Evolutionary conservation across 1,284 basidiomycete genomes (phyloP).

Genomic region (Malassezia sp.): DNA sequence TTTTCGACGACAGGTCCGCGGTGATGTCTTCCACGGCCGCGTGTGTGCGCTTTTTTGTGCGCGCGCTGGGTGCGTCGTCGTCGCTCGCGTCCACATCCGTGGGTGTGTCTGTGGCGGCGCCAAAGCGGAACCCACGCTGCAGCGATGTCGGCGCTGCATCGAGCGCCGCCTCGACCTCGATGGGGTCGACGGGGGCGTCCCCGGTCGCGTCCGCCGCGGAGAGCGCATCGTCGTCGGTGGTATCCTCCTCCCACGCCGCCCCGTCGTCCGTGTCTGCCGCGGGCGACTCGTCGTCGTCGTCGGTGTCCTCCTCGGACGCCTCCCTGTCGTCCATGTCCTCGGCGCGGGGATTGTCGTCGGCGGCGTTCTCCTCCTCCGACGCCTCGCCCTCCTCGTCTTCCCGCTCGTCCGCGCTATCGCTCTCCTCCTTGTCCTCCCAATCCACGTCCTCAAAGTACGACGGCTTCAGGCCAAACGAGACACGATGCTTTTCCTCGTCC

Average conservation of each 20-base stretch:
- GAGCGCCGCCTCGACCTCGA: too few species aligned
- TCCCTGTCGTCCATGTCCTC: neutral
- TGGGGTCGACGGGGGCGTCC: too few species aligned
- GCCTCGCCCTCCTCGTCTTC: conserved; percentile 8
- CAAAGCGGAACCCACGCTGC: conserved; percentile 13
- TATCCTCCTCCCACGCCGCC: neutral
- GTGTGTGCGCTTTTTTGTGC: conserved; percentile 28
- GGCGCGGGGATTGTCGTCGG: neutral
- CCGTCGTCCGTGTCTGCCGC: neutral
- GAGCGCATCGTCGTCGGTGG: conserved; percentile 3
- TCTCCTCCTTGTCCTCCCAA: conserved; percentile 50
- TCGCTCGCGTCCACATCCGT: conserved; percentile 52
- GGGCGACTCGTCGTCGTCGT: conserved; percentile 11
- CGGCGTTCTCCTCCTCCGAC: neutral
- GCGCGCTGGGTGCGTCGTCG: conserved; percentile 45
- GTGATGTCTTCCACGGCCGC: conserved; percentile 29
- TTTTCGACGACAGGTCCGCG: conserved; percentile 34
- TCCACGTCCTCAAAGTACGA: conserved; percentile 59
- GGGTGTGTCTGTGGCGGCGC: neutral
- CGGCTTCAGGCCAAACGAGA: conserved; percentile 80
- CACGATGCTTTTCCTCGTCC: conserved; percentile 62
- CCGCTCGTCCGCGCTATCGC: conserved; percentile 27
- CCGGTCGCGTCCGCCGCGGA: too few species aligned
- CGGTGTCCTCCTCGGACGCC: conserved; percentile 1
- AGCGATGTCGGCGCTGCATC: neutral